phyloP scores from a whole-genome alignment of 176 grass and related monocot genomes.

The Saccharum spontaneum region DNA sequence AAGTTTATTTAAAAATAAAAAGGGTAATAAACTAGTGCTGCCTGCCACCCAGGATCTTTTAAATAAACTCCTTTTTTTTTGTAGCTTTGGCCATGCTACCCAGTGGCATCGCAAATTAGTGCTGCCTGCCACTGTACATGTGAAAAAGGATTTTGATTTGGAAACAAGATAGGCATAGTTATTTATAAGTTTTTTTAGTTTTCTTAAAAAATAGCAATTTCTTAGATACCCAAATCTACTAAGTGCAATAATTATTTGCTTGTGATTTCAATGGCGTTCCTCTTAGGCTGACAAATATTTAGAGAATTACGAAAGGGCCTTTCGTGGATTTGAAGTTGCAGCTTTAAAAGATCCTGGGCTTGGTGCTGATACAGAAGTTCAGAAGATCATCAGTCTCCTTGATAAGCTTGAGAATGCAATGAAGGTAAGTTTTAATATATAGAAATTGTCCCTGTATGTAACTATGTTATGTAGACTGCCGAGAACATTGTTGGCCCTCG shows the following conservation, averaged over 20 bases:
- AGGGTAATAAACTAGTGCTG: background rate
- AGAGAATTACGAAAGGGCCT: slow-evolving; percentile 97
- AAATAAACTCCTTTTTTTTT: background rate
- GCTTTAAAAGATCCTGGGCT: slow-evolving; percentile 84
- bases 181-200: background rate
- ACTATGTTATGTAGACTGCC: slow-evolving; percentile 33
- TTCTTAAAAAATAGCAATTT: background rate
- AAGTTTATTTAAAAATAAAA: background rate
- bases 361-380: slow-evolving; percentile 68
- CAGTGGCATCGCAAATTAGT: background rate
- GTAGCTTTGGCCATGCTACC: background rate
- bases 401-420: slow-evolving; percentile 82
- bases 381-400: slow-evolving; percentile 75
- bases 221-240: background rate
- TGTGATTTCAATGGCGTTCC: slow-evolving; percentile 22
- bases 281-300: slow-evolving; percentile 88
- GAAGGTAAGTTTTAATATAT: slow-evolving; percentile 53
- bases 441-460: background rate
- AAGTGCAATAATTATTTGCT: slow-evolving; percentile 11
- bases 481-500: background rate
- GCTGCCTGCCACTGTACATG: background rate
- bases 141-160: background rate
- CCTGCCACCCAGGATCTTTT: background rate
- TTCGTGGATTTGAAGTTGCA: slow-evolving; percentile 88
- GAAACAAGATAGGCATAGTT: background rate